Percentiles rank a stretch among this genome's conserved stretches.
Conservation (phyloP, 306 rosid species). For the Cyclanthera cordifolia region DNA sequence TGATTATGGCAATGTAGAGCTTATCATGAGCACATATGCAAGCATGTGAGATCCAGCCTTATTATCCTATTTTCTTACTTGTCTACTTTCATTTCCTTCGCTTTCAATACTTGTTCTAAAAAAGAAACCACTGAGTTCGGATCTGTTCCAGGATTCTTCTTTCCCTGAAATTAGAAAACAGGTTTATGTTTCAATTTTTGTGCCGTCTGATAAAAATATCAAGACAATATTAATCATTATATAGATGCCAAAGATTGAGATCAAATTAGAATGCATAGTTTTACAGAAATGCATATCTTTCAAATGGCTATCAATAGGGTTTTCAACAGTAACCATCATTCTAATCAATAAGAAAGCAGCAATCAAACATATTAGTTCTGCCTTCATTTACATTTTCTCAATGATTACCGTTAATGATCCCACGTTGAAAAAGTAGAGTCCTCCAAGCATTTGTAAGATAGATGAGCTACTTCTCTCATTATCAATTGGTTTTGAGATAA, state of each 20-base stretch:
- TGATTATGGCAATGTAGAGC: background rate
- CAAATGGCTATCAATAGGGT: background rate
- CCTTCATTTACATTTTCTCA: background rate
- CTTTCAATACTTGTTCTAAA: constrained; percentile 54
- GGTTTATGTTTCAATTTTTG: background rate
- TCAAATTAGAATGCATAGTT: background rate
- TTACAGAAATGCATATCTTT: background rate
- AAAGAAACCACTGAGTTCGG: constrained; percentile 46
- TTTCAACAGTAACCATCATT: background rate
- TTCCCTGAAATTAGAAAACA: constrained; percentile 48
- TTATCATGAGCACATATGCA: background rate
- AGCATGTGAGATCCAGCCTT: background rate
- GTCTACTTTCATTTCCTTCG: constrained; percentile 88
- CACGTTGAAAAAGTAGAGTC: no score
- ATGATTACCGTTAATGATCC: no score
- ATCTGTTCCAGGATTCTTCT: constrained; percentile 91
- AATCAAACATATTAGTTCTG: background rate
- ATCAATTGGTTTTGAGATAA: no score
- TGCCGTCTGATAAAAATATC: background rate
- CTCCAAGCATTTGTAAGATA: no score
- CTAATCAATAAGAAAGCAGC: constrained; percentile 1
- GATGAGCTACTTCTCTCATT: no score
- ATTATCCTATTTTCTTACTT: constrained; percentile 29
- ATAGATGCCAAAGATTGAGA: background rate
- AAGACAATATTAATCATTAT: background rate